phyloP scores from a whole-genome alignment of 441 rosid genomes.

The Hypseocharis bilobata region DNA sequence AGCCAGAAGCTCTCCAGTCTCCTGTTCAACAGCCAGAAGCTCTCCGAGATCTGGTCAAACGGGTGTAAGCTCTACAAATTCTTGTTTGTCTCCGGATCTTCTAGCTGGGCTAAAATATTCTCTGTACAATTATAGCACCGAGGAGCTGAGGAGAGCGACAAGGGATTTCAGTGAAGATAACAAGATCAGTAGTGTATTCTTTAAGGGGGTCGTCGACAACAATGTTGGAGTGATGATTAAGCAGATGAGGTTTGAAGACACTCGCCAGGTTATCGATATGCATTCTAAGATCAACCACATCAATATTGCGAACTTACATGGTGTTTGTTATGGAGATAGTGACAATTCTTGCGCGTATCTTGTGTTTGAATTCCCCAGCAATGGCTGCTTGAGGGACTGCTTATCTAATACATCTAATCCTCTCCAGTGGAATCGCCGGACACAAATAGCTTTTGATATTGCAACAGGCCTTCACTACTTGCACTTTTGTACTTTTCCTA shows the following conservation, averaged over 20 bases:
- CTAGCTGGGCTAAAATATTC: constrained; percentile 42
- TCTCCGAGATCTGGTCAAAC: constrained; percentile 31
- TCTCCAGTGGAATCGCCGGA: constrained; percentile 32
- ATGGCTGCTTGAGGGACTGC: constrained; percentile 42
- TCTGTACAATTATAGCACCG: constrained; percentile 28
- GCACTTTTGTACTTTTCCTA: constrained; percentile 42
- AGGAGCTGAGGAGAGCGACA: constrained; percentile 36
- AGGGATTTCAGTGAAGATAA: constrained; percentile 30
- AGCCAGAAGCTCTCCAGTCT: constrained; percentile 31
- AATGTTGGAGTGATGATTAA: constrained; percentile 38
- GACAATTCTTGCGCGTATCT: constrained; percentile 32
- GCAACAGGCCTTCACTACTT: constrained; percentile 46
- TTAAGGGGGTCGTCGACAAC: constrained; percentile 29
- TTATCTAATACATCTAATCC: constrained; percentile 21
- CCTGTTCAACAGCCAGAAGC: constrained; percentile 27
- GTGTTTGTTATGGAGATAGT: constrained; percentile 41
- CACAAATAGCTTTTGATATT: constrained; percentile 41
- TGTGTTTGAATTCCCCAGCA: constrained; percentile 34
- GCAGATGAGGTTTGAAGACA: constrained; percentile 37
- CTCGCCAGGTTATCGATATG: constrained; percentile 32
- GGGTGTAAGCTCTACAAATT: constrained; percentile 31
- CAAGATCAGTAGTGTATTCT: constrained; percentile 28
- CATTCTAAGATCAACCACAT: constrained; percentile 50
- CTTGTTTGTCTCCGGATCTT: constrained; percentile 51
- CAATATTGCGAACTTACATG: constrained; percentile 40